Conservation (phyloP, 495 filamentous ascomycete species). For the Penicillium coffeae region DNA sequence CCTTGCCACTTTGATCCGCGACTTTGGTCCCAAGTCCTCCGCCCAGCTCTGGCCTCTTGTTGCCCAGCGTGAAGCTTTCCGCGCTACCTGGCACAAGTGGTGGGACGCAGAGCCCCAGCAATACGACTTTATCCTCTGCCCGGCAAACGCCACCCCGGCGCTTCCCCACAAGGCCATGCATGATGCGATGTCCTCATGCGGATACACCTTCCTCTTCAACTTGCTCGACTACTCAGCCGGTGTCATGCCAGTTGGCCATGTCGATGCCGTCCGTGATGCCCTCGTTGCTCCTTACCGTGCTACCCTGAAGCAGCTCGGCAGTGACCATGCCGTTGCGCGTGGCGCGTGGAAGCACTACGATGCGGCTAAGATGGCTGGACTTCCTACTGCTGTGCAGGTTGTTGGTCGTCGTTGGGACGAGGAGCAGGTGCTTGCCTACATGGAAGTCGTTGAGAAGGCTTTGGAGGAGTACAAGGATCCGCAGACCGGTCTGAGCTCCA, state of each 20-base stretch:
- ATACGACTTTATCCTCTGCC: constrained; percentile 76
- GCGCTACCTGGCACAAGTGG: constrained; percentile 75
- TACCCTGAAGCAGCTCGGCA: constrained; percentile 30
- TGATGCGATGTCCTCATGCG: constrained; percentile 80
- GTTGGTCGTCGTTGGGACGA: constrained; percentile 83
- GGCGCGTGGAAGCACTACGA: constrained; percentile 91
- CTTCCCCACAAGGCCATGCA: constrained; percentile 85
- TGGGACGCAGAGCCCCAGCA: constrained; percentile 62
- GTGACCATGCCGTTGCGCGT: constrained; percentile 70
- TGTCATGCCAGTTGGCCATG: constrained; percentile 81
- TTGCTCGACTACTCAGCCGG: constrained; percentile 86
- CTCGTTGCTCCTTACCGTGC: constrained; percentile 56
- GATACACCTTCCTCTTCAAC: constrained; percentile 96
- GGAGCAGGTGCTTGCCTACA: constrained; percentile 84
- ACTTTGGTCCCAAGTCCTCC: constrained; percentile 66
- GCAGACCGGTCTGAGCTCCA: constrained; percentile 41
- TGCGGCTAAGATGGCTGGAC: constrained; percentile 73
- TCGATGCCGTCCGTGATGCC: constrained; percentile 64
- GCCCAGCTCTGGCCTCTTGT: constrained; percentile 81
- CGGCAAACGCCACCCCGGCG: constrained; percentile 88
- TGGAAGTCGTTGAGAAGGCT: constrained; percentile 72
- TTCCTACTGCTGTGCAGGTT: constrained; percentile 84
- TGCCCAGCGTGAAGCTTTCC: constrained; percentile 70
- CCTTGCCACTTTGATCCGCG: constrained; percentile 71
- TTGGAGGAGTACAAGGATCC: constrained; percentile 51